Percentiles rank a stretch among this genome's conserved stretches.
phyloP scores from a whole-genome alignment of 768 basidiomycete genomes.

The Rhizopogon salebrosus region DNA sequence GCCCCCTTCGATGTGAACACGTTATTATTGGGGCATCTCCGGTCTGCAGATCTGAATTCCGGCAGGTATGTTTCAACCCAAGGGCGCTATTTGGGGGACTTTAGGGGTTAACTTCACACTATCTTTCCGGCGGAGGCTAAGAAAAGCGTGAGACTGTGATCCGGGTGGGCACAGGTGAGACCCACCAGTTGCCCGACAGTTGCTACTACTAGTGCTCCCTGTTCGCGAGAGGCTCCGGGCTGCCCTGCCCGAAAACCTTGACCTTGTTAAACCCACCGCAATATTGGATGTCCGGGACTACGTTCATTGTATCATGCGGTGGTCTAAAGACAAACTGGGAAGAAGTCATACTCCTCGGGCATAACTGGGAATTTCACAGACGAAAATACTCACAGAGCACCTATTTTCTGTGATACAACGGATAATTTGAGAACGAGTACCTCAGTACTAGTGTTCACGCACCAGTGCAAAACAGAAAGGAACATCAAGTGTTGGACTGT shows the following conservation, averaged over 20 bases:
- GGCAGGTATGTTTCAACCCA: not conserved
- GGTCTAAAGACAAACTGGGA: not conserved
- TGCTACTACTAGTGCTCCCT: too few relatives aligned
- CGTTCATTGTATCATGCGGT: not conserved
- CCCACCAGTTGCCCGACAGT: too few relatives aligned
- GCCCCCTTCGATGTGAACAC: conserved; percentile 4
- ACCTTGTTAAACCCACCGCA: not conserved
- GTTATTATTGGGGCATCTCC: conserved; percentile 14
- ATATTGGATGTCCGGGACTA: not conserved
- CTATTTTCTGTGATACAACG: not conserved
- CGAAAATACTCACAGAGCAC: not conserved
- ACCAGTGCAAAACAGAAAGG: too few relatives aligned
- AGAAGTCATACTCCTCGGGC: not conserved
- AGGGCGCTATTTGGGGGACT: not conserved
- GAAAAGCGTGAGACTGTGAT: conserved; percentile 11
- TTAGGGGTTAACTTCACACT: not conserved
- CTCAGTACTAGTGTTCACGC: too few relatives aligned
- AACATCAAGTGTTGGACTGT: too few relatives aligned
- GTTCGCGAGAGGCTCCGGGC: not conserved
- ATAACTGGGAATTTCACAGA: too few relatives aligned
- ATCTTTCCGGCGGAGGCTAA: not conserved
- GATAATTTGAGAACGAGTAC: not conserved
- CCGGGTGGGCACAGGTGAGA: not conserved
- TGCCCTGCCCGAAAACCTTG: not conserved
- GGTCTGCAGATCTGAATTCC: conserved; percentile 5